Percentiles rank a stretch among this genome's conserved stretches.
These are phyloP conservation scores for Amoeboaphelidium protococcarum DNA, from an alignment of 371 early-diverging fungal species.

Conservation along the genomic window DNA sequence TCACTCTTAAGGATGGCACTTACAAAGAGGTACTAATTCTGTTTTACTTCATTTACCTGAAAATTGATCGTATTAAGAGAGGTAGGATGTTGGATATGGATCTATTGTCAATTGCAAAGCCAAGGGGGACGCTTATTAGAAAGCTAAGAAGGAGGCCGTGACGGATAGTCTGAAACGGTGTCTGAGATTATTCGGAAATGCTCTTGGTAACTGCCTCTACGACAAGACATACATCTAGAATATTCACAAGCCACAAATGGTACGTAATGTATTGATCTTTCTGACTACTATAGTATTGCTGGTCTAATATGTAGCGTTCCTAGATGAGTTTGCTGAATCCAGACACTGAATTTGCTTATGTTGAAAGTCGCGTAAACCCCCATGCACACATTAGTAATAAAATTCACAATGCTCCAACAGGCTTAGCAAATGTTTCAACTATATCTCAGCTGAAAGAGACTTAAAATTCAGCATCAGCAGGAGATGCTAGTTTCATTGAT, in stretches of 20 bases:
- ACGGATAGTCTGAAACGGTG: constrained; percentile 93
- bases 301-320: too few relatives aligned
- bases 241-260: constrained; percentile 21
- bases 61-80: not conserved
- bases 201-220: constrained; percentile 82
- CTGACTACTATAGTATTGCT: too few relatives aligned
- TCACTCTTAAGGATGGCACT: constrained; percentile 80
- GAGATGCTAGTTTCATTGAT: too few relatives aligned
- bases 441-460: too few relatives aligned
- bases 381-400: too few relatives aligned
- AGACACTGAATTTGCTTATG: too few relatives aligned
- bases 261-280: too few relatives aligned
- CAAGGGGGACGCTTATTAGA: constrained; percentile 64
- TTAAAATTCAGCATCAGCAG: too few relatives aligned
- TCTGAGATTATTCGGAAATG: constrained; percentile 74
- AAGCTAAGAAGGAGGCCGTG: constrained; percentile 85
- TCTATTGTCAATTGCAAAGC: constrained; percentile 46
- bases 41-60: not conserved
- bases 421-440: too few relatives aligned
- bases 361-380: too few relatives aligned
- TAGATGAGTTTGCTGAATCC: too few relatives aligned
- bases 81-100: constrained; percentile 67
- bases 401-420: too few relatives aligned
- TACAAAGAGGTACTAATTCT: constrained; percentile 45
- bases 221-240: constrained; percentile 54